Conservation (phyloP, 2,329 filamentous ascomycete genomes). For the Monosporascus sp. region DNA sequence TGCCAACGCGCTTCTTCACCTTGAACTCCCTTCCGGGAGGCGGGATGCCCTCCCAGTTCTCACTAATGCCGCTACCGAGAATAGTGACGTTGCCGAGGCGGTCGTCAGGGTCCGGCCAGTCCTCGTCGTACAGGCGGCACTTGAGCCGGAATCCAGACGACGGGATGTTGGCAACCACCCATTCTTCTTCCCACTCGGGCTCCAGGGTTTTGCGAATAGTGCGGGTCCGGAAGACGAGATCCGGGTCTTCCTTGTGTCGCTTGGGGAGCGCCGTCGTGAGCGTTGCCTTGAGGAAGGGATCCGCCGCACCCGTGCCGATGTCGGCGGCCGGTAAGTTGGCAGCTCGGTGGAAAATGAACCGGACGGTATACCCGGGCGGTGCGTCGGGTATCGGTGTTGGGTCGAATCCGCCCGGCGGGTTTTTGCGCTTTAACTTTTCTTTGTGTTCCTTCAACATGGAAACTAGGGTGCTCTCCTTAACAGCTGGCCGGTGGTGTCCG, state of each 20-base stretch:
- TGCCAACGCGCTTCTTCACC: conserved; percentile 78
- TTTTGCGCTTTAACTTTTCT: conserved; percentile 34
- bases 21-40: conserved; percentile 55
- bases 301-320: conserved; percentile 69
- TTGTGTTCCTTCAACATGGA: conserved; percentile 30
- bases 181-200: conserved; percentile 78
- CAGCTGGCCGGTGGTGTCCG: conserved; percentile 2
- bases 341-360: conserved; percentile 78
- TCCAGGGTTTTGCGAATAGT: conserved; percentile 69
- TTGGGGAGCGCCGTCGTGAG: conserved; percentile 64
- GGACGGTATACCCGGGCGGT: conserved; percentile 75
- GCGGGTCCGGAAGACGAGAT: conserved; percentile 66
- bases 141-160: conserved; percentile 77
- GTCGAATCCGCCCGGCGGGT: conserved; percentile 75
- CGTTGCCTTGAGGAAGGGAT: conserved; percentile 78
- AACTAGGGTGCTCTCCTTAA: conserved; percentile 22
- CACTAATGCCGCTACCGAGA: conserved; percentile 51
- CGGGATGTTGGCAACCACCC: conserved; percentile 85
- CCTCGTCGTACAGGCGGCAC: conserved; percentile 84
- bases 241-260: conserved; percentile 81
- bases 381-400: conserved; percentile 68
- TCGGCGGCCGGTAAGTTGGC: conserved; percentile 79
- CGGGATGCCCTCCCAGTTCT: conserved; percentile 64
- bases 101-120: conserved; percentile 80
- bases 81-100: conserved; percentile 81